Evolutionary conservation across 495 filamentous ascomycete genomes (phyloP).

Genomic region (Glonium stellatum): DNA sequence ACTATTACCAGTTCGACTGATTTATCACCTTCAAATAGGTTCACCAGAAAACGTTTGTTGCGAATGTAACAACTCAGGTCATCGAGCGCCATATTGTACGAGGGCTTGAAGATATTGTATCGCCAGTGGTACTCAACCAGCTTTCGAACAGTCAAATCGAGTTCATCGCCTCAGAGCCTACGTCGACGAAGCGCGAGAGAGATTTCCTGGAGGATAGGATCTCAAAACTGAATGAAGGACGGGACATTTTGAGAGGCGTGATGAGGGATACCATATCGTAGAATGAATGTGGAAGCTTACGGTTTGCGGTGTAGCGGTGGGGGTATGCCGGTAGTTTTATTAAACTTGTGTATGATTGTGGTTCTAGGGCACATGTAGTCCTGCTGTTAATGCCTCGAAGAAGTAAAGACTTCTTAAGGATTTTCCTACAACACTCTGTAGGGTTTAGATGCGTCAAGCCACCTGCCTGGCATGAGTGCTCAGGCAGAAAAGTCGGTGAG

Average conservation of each 20-base stretch:
- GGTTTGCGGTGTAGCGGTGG: background rate
- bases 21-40: constrained; percentile 26
- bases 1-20: background rate
- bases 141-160: constrained; percentile 23
- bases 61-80: constrained; percentile 37
- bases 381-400: too few relatives aligned
- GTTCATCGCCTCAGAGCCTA: constrained; percentile 30
- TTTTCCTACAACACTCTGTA: too few relatives aligned
- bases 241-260: background rate
- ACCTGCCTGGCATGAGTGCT: too few relatives aligned
- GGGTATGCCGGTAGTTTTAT: background rate
- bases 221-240: constrained; percentile 29
- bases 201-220: constrained; percentile 30
- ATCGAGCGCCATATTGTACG: constrained; percentile 36
- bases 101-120: constrained; percentile 32
- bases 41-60: constrained; percentile 33
- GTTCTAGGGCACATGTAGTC: too few relatives aligned
- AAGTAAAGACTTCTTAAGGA: too few relatives aligned
- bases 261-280: background rate
- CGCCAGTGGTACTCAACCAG: constrained; percentile 35
- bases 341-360: too few relatives aligned
- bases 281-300: background rate
- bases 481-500: too few relatives aligned
- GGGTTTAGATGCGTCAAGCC: too few relatives aligned
- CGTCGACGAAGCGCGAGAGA: constrained; percentile 21